Evolutionary conservation across 345 rosid genomes (phyloP), one percentile per base, ranked within the genome.

Genomic region (Aquilaria sinensis): DNA sequence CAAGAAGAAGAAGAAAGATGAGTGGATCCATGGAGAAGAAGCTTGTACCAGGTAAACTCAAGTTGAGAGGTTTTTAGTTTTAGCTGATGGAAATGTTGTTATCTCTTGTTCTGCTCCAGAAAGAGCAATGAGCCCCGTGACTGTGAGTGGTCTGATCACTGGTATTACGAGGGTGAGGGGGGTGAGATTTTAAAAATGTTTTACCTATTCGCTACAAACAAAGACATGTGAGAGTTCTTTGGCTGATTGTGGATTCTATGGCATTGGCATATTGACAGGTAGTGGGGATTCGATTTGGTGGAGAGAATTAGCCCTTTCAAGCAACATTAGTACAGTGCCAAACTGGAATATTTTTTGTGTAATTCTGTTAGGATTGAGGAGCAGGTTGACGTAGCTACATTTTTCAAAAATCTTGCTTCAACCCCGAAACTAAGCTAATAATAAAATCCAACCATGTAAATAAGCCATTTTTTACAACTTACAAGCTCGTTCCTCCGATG

Each of bases 221-320:
- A 85, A 81, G 86, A 81, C 97, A 90, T 85, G 95, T 90, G 95
- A 90, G 76, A 73, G 58, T 16, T 51, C 34, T 74, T 83, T 85
- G 82, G 75, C 56, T 15, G 72, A 47, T 64, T 70, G 71, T 59
- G 78, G 23, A 16, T 16, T 16, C 23, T 16, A 0, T 16, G 23
- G 23, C 23, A 16, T 16, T 16, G 23, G 23, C 23, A 16, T 16
- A 16, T 16, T 16, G 23, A 16, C 23, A 16, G 23, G 23, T 16
- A 16, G 23, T 16, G 23, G 23, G 23, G 23, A 16, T 16, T 16
- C 23, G 23, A 16, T 16, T 16, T 16, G 23, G 23, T 16, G 23
- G 23, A 16, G 23, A 16, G 23, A 16, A 16, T 16, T 16, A 16
- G 23, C 23, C 23, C 23, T 16, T 16, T 16, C 23, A 16, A 16